A percentile compares a stretch with the other conserved stretches of the same genome.
These are phyloP conservation scores for Mycena alexandri DNA, from an alignment of 768 basidiomycete genomes.

Conservation along the genomic window DNA sequence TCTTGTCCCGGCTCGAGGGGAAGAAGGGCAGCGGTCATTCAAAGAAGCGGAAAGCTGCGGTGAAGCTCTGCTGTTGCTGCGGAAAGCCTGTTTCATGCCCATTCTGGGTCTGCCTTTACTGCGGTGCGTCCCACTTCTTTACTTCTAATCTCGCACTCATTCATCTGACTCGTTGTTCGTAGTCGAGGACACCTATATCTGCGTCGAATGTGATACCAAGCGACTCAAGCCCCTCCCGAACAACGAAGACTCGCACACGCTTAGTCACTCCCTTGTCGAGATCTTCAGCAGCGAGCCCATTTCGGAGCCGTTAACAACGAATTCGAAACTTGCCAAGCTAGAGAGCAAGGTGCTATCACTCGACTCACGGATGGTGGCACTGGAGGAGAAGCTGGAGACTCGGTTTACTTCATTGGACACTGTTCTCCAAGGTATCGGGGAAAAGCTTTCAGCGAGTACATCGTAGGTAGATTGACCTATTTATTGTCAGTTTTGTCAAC, in stretches of 20 bases:
- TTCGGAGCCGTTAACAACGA: constrained; percentile 3
- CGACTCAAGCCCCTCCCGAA: constrained; percentile 2
- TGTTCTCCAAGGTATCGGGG: constrained; percentile 10
- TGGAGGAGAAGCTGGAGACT: constrained; percentile 30
- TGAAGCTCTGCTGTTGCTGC: constrained; percentile 23
- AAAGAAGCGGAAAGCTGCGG: neutral
- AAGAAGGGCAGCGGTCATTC: constrained; percentile 1
- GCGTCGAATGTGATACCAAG: constrained; percentile 25
- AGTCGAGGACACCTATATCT: constrained; percentile 18
- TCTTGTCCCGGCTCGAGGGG: constrained; percentile 18
- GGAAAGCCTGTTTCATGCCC: constrained; percentile 16
- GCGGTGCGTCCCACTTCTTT: constrained; percentile 10
- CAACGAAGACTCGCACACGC: neutral
- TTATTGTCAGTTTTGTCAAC: no score
- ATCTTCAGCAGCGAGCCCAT: constrained; percentile 18
- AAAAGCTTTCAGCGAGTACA: constrained; percentile 1
- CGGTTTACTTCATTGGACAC: constrained; percentile 26
- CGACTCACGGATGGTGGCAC: constrained; percentile 12
- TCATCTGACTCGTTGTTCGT: neutral
- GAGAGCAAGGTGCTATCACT: constrained; percentile 12
- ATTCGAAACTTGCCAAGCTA: constrained; percentile 6
- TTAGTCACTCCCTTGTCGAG: constrained; percentile 17
- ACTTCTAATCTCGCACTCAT: neutral
- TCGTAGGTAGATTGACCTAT: no score
- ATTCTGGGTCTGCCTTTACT: constrained; percentile 29